Evolutionary conservation across 192 early-diverging fungal genomes (phyloP), one percentile per base, ranked within the genome.

Genomic region (Mortierella hygrophila): DNA sequence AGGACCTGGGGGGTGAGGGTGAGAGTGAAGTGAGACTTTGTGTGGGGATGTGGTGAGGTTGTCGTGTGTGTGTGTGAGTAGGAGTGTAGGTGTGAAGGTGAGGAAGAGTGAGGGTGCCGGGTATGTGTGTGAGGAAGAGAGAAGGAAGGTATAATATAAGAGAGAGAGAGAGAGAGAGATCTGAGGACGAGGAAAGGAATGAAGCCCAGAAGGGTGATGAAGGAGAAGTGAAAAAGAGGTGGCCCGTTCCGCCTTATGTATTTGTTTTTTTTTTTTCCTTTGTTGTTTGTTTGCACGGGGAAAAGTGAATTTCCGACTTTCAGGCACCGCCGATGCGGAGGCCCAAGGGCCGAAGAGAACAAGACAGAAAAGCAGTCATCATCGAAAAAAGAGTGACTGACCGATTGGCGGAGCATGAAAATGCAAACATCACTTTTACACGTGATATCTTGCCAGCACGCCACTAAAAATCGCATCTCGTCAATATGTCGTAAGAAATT

Each of bases 241-340:
- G 60, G 60, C 29, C 60, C 60, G 29, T 65, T 26, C 55, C 60
- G n/a, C 60, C 9, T 10, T 65, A n/a, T 26, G n/a, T 65, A 32
- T 65, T 57, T 57, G n/a, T 57, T 57, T 63, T 63, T 26, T 29
- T 32, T 13, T 32, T 65, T 65, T 29, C 23, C 29, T 21, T 52
- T 52, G 16, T 52, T 52, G 49, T 52, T 65, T 65, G 55, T 63
- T 65, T 65, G 60, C 60, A 65, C 60, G 60, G 32, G 60, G 60
- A 29, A 0, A 32, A 29, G 13, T 32, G n/a, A 32, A 29, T 15
- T 15, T 29, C 60, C 60, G 60, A 65, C n/a, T 15, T 65, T 65
- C 60, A 65, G 60, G 60, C 60, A 65, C 60, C 60, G 60, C 10
- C 55, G n/a, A 65, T 65, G 60, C 60, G 60, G 60, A 65, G 60